A percentile compares a stretch with the other conserved stretches of the same genome.
Evolutionary conservation across 176 grass and related monocot species (phyloP).

Genomic region (Hsuehochloa calcarea): DNA sequence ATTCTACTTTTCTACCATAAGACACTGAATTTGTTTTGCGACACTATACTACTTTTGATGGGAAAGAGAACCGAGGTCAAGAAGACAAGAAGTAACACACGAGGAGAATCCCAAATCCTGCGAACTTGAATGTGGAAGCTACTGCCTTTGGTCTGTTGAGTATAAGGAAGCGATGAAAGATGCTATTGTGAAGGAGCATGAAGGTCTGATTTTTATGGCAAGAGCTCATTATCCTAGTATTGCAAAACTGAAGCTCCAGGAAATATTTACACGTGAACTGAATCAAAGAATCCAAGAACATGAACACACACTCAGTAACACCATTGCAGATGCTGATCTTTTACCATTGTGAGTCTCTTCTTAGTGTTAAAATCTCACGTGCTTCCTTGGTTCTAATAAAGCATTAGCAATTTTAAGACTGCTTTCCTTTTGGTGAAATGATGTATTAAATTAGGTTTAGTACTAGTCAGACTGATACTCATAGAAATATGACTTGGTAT

Average conservation of each 20-base stretch:
- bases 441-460: background rate
- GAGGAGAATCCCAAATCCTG: slow-evolving; percentile 46
- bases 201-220: slow-evolving; percentile 78
- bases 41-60: slow-evolving; percentile 19
- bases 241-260: slow-evolving; percentile 69
- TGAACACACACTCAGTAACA: slow-evolving; percentile 73
- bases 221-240: slow-evolving; percentile 85
- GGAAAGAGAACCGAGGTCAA: slow-evolving; percentile 22
- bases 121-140: slow-evolving; percentile 76
- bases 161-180: slow-evolving; percentile 80
- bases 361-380: background rate
- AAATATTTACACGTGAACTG: slow-evolving; percentile 61
- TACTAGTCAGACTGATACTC: background rate
- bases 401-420: background rate
- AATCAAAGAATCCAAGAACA: slow-evolving; percentile 86
- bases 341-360: slow-evolving; percentile 40
- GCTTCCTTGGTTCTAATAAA: background rate
- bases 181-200: slow-evolving; percentile 55
- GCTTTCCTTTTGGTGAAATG: background rate
- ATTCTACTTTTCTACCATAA: background rate
- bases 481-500: no score
- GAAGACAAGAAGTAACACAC: slow-evolving; percentile 17
- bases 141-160: slow-evolving; percentile 75
- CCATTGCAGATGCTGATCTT: slow-evolving; percentile 69
- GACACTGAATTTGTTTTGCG: slow-evolving; percentile 1